Evolutionary conservation across 257 asterid species (phyloP).

Genomic region (Solanum etuberosum): DNA sequence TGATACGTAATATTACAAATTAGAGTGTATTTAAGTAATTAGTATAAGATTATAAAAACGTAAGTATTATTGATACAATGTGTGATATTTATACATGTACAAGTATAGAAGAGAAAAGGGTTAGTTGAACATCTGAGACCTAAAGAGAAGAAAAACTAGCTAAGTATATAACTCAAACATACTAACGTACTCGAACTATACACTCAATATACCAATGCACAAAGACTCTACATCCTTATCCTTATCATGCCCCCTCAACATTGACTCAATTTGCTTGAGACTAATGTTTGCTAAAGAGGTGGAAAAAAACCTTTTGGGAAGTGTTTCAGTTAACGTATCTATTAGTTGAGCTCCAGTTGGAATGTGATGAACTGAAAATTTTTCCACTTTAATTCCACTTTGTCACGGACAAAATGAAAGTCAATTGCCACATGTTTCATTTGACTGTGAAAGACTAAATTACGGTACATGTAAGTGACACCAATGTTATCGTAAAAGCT

Average conservation of each 20-base stretch:
- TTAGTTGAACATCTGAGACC: not conserved
- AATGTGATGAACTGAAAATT: too few relatives aligned
- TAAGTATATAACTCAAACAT: not conserved
- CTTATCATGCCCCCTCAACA: not conserved
- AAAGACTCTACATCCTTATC: not conserved
- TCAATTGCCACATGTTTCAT: not conserved
- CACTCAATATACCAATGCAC: too few relatives aligned
- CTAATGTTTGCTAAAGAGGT: not conserved
- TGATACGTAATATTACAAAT: not conserved
- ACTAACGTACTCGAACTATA: not conserved
- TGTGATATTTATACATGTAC: not conserved
- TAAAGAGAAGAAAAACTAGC: not conserved
- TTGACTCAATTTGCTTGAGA: not conserved
- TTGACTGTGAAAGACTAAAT: not conserved
- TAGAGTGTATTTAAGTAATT: not conserved
- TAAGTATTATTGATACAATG: not conserved
- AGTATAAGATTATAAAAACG: too few relatives aligned
- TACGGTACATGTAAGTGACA: not conserved
- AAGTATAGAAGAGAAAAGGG: too few relatives aligned
- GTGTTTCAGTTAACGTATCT: not conserved
- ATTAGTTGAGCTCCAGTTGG: not conserved
- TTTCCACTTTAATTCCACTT: too few relatives aligned
- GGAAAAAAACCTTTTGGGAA: not conserved
- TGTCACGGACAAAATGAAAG: too few relatives aligned
- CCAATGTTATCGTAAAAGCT: too few relatives aligned